Base-by-base conservation (phyloP, 768 basidiomycete genomes). In the Amanita molliuscula region DNA sequence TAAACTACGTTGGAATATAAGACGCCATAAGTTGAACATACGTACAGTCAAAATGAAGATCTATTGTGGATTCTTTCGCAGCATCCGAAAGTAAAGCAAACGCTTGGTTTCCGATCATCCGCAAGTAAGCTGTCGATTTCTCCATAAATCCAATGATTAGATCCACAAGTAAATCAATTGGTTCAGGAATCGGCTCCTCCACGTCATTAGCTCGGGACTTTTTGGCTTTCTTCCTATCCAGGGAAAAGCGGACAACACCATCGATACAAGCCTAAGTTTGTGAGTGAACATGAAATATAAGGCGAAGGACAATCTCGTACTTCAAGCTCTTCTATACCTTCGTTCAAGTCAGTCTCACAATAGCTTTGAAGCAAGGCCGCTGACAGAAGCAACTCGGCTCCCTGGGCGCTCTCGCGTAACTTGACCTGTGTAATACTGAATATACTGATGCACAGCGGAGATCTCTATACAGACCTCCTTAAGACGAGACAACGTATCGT, bases 121-220 rank as follows among this genome's bases (percentile, higher is more conserved):
- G 82, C 66, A 87, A 74, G 62, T 86, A 94, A 35, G 82, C 78
- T 4, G 83, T 86, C 2, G 84, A 82, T 51, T 84, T 78, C 62
- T 97, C 92, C 33, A 99, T 67, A 60, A 88, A 84, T 5, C 90
- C 90, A 43, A 99, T 88, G 44, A 97, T 79, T n/a, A 77, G 75
- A 61, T 97, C 93, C 29, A 94, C 81, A 35, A 97, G 73, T 38
- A 92, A 66, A 54, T 96, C 92, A 48, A 94, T 79, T 1, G 92
- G 82, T 43, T 77, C 76, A 1, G 75, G 70, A 3, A 55, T 33
- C 23, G 26, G 26, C 7, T 70, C 70, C 11, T 72, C 72, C 33
- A 59, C 46, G 38, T 67, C 62, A 51, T 58, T 60, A 34, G 58
- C 59, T 53, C 67, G 70, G 15, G 62, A 54, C 55, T 76, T 75